Conservation (phyloP, 352 stramenopile genomes). For the Phytophthora pinifolia region DNA sequence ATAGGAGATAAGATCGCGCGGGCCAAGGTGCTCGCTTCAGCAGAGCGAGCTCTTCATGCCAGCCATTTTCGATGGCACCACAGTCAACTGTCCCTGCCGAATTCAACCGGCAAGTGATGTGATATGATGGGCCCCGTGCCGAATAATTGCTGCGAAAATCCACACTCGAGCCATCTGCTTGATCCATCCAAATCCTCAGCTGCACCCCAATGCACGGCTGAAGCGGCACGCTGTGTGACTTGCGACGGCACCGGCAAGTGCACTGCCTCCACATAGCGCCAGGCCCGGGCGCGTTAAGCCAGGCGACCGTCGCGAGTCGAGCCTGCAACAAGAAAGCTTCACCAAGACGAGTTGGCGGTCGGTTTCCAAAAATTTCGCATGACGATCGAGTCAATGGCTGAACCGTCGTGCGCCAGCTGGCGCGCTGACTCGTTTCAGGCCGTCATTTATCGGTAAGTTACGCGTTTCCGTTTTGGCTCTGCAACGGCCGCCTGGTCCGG, state of each 20-base stretch:
- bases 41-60: not conserved
- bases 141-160: no score
- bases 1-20: conserved; percentile 4
- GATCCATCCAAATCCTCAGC: no score
- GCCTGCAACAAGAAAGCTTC: not conserved
- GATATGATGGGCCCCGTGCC: conserved; percentile 10
- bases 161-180: no score
- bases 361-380: conserved; percentile 30
- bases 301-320: no score
- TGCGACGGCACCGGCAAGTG: no score
- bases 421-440: conserved; percentile 29
- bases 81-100: not conserved
- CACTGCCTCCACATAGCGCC: no score
- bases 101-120: conserved; percentile 1
- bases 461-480: conserved; percentile 22
- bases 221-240: no score
- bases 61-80: conserved; percentile 16
- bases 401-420: conserved; percentile 25
- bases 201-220: no score
- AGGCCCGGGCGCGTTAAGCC: no score
- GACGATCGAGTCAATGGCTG: conserved; percentile 29
- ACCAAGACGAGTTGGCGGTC: conserved; percentile 21
- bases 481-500: conserved; percentile 11
- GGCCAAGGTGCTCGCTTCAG: conserved; percentile 23
- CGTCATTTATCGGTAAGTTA: no score